Evolutionary conservation across 2,329 filamentous ascomycete genomes (phyloP), one percentile per base, ranked within the genome.

Genomic region (Zalaria sp.): DNA sequence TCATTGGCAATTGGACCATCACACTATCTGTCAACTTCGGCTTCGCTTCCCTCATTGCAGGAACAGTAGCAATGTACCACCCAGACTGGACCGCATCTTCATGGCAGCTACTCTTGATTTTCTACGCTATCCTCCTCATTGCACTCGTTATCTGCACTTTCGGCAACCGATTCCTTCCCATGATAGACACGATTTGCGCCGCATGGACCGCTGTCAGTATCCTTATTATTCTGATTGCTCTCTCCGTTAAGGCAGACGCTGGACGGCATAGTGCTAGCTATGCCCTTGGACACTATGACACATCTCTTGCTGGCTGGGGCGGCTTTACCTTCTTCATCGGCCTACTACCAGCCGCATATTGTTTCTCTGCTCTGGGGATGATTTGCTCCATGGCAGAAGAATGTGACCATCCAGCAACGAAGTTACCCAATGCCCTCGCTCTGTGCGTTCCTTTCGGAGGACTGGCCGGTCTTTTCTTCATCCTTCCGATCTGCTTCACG

Each of bases 1-100:
- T 85, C 11, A 77, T 85, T 37, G 83, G 83, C 41, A 87, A 87
- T 62, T 80, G 85, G 58, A 84, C 79, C 46, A 87, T 88, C 51
- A 85, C 81, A 0, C 67, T 86, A 18, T 72, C 79, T 25, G 81
- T 87, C 53, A 83, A 84, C 65, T 87, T 86, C 51, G 83, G 81
- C 53, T 71, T 71, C 31, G 63, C 70, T 3, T 57, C 66, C 9
- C 70, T 78, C 37, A 59, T 77, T 29, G 66, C 67, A 3, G 3
- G 71, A 71, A 34, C 37, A 5, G 42, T 43, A 3, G 42, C 37
- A 29, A 67, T 78, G 49, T 77, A 70, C 49, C 66, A 73, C 41
- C 69, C 71, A 0, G 64, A 69, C 43, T 75, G 69, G 54, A 61
- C 54, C 0, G 61, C 71, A 37, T 68, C 66, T 35, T 56, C 65